phyloP scores from a whole-genome alignment of 169 alveolate species.

The Cryptosporidium andersoni region DNA sequence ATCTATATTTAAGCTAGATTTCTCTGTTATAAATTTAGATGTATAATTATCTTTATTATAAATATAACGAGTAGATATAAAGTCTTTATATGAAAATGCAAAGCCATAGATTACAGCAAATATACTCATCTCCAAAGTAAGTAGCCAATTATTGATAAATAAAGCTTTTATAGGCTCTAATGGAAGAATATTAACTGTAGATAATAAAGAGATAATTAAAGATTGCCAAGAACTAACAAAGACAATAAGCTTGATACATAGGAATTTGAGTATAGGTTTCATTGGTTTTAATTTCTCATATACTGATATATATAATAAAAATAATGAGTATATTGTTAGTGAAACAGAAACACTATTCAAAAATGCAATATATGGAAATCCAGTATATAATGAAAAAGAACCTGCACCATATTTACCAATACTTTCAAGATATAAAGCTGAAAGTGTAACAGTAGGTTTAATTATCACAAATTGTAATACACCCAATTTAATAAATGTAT shows the following conservation, averaged over 20 bases:
- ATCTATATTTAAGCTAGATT: background rate
- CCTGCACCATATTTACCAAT: slow-evolving; percentile 44
- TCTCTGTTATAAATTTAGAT: background rate
- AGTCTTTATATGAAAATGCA: slow-evolving; percentile 21
- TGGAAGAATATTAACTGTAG: slow-evolving; percentile 11
- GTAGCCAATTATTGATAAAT: slow-evolving; percentile 49
- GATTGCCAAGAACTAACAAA: slow-evolving; percentile 66
- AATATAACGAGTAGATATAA: slow-evolving; percentile 6
- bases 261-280: slow-evolving; percentile 43
- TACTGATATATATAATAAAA: slow-evolving; percentile 42
- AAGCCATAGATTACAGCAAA: slow-evolving; percentile 52
- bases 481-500: slow-evolving; percentile 54
- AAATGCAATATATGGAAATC: slow-evolving; percentile 20
- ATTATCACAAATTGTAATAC: slow-evolving; percentile 55
- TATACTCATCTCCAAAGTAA: slow-evolving; percentile 56
- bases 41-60: background rate
- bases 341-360: slow-evolving; percentile 49
- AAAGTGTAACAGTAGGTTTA: slow-evolving; percentile 35
- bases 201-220: slow-evolving; percentile 28
- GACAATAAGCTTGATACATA: slow-evolving; percentile 51
- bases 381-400: slow-evolving; percentile 23
- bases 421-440: slow-evolving; percentile 36
- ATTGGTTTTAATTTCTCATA: slow-evolving; percentile 26
- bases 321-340: slow-evolving; percentile 34
- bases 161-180: slow-evolving; percentile 23